Conservation (phyloP, 2,329 filamentous ascomycete species). For the Zymoseptoria tritici region DNA sequence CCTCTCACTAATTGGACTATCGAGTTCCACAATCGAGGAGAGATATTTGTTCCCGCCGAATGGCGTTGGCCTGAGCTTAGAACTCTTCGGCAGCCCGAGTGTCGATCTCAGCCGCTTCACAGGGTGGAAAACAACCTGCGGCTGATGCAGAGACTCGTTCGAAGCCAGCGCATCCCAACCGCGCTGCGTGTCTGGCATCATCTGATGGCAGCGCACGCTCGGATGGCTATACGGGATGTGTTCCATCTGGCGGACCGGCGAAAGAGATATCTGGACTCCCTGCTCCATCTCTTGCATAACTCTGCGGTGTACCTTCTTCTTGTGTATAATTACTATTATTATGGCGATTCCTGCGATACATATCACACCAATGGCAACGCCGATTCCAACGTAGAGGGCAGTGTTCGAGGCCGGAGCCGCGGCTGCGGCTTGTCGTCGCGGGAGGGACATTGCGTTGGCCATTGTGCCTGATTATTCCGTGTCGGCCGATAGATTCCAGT, state of each 20-base stretch:
- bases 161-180: slow-evolving; percentile 38
- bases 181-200: slow-evolving; percentile 23
- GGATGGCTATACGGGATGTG: slow-evolving; percentile 17
- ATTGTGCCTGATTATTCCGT: neutral
- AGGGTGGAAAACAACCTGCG: slow-evolving; percentile 4
- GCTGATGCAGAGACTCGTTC: slow-evolving; percentile 28
- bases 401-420: slow-evolving; percentile 7
- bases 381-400: slow-evolving; percentile 20
- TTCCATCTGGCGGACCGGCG: slow-evolving; percentile 10
- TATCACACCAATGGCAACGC: slow-evolving; percentile 22
- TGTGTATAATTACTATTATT: slow-evolving; percentile 17
- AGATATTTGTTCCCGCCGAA: slow-evolving; percentile 21
- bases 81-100: slow-evolving; percentile 19
- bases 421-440: slow-evolving; percentile 9
- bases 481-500: neutral
- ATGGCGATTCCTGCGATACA: slow-evolving; percentile 19
- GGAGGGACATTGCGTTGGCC: slow-evolving; percentile 2
- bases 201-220: slow-evolving; percentile 10
- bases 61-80: slow-evolving; percentile 15
- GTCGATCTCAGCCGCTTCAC: slow-evolving; percentile 17
- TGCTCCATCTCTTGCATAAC: slow-evolving; percentile 23
- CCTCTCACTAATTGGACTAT: slow-evolving; percentile 13
- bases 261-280: slow-evolving; percentile 6
- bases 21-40: slow-evolving; percentile 35
- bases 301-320: slow-evolving; percentile 19